phyloP scores from a whole-genome alignment of 805 yeast genomes.

The Cyberlindnera mycetangii region DNA sequence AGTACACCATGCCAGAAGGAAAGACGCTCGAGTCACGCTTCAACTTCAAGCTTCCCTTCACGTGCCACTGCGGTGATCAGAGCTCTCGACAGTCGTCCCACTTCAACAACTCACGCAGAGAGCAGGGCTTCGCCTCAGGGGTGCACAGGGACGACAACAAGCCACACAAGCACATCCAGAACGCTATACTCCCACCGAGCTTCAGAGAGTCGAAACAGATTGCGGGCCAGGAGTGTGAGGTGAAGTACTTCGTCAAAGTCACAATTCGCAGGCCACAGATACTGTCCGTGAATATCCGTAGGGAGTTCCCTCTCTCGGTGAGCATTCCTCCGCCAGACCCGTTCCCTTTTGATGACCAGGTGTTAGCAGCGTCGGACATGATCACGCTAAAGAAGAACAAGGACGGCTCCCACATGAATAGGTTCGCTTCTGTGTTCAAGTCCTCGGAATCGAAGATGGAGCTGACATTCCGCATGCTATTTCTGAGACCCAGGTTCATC shows the following conservation, averaged over 20 bases:
- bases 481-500: conserved; percentile 9
- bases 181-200: conserved; percentile 4
- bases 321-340: conserved; percentile 13
- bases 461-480: conserved; percentile 1
- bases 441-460: not conserved
- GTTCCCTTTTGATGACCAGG: conserved; percentile 9
- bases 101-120: conserved; percentile 2
- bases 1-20: conserved; percentile 2
- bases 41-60: conserved; percentile 8
- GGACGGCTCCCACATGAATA: not conserved
- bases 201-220: not conserved
- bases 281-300: not conserved
- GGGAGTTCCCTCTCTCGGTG: conserved; percentile 6
- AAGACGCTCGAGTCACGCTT: conserved; percentile 6
- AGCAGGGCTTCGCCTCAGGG: conserved; percentile 2
- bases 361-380: conserved; percentile 7
- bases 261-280: not conserved
- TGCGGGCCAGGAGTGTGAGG: not conserved
- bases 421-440: conserved; percentile 2
- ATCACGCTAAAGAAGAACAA: conserved; percentile 3
- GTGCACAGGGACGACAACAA: not conserved
- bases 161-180: not conserved
- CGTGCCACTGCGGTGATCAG: conserved; percentile 5
- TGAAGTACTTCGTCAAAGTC: conserved; percentile 8
- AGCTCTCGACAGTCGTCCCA: conserved; percentile 2